phyloP scores from a whole-genome alignment of 2,329 filamentous ascomycete genomes.

The Colletotrichum sp. region DNA sequence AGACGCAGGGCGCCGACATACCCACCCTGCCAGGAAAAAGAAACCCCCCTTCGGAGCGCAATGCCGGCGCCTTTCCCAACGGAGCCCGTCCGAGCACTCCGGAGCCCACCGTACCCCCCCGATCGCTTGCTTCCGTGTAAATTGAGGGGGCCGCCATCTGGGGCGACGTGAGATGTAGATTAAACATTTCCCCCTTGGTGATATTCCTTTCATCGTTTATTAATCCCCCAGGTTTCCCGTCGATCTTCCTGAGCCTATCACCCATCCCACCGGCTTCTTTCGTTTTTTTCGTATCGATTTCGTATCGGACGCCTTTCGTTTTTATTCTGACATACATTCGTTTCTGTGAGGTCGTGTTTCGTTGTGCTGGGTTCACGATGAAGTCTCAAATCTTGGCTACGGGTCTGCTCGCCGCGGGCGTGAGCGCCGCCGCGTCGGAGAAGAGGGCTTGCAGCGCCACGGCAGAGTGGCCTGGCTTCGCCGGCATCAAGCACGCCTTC shows the following conservation, averaged over 20 bases:
- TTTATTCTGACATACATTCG: background rate
- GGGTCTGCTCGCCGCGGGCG: background rate
- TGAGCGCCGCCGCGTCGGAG: background rate
- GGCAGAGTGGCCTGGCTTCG: conserved; percentile 37
- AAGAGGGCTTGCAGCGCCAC: conserved; percentile 27
- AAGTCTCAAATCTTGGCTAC: background rate
- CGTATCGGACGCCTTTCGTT: background rate
- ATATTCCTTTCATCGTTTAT: background rate
- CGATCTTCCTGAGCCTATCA: background rate
- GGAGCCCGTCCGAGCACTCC: background rate
- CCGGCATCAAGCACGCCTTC: conserved; percentile 43
- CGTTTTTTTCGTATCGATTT: background rate
- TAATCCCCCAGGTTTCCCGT: background rate
- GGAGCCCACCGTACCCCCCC: background rate
- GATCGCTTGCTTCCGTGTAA: background rate
- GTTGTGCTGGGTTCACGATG: conserved; percentile 1
- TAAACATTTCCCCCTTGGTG: background rate
- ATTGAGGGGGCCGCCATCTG: conserved; percentile 3
- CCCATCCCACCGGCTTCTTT: background rate
- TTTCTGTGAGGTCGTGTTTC: background rate
- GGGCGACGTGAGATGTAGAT: conserved; percentile 4
- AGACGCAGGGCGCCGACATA: background rate
- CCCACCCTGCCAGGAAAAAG: background rate
- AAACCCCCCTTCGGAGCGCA: background rate
- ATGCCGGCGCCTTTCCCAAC: background rate